phyloP scores from a whole-genome alignment of 1,284 basidiomycete species.

The Porodaedalea pini region DNA sequence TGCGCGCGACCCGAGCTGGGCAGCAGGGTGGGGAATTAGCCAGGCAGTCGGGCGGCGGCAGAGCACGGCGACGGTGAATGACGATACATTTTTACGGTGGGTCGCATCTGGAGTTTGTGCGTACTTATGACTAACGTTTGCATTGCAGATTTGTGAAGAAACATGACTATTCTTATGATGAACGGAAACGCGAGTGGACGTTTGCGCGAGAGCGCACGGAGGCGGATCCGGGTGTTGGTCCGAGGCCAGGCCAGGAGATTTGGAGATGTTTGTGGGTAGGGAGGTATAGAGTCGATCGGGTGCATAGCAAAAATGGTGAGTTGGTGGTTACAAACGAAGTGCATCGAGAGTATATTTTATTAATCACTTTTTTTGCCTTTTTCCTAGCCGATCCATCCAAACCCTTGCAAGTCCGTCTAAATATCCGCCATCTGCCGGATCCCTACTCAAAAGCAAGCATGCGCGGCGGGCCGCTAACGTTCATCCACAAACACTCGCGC shows the following conservation, averaged over 20 bases:
- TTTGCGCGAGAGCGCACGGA: slow-evolving; percentile 56
- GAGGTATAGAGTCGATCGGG: slow-evolving; percentile 55
- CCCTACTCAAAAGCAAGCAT: slow-evolving; percentile 40
- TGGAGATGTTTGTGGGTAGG: slow-evolving; percentile 69
- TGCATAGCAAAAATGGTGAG: slow-evolving; percentile 16
- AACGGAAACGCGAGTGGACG: slow-evolving; percentile 53
- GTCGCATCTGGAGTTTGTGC: slow-evolving; percentile 29
- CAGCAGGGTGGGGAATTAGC: slow-evolving; percentile 22
- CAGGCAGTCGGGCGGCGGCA: slow-evolving; percentile 38
- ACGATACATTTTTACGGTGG: slow-evolving; percentile 58
- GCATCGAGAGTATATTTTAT: slow-evolving; percentile 15
- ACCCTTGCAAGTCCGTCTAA: slow-evolving; percentile 62
- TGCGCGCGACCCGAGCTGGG: slow-evolving; percentile 17
- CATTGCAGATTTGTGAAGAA: slow-evolving; percentile 24
- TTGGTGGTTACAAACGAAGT: slow-evolving; percentile 8
- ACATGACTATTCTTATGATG: slow-evolving; percentile 47
- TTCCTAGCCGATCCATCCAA: slow-evolving; percentile 46
- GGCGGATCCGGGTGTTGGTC: slow-evolving; percentile 15
- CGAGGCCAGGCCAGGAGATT: slow-evolving; percentile 53
- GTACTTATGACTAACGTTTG: not conserved
- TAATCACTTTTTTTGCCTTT: slow-evolving; percentile 4
- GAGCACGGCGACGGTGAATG: slow-evolving; percentile 49
- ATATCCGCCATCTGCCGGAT: slow-evolving; percentile 53
- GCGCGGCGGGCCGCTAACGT: slow-evolving; percentile 54
- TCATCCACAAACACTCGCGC: slow-evolving; percentile 76